Conservation (phyloP, 495 filamentous ascomycete genomes). For the Penicillium cosmopolitanum region DNA sequence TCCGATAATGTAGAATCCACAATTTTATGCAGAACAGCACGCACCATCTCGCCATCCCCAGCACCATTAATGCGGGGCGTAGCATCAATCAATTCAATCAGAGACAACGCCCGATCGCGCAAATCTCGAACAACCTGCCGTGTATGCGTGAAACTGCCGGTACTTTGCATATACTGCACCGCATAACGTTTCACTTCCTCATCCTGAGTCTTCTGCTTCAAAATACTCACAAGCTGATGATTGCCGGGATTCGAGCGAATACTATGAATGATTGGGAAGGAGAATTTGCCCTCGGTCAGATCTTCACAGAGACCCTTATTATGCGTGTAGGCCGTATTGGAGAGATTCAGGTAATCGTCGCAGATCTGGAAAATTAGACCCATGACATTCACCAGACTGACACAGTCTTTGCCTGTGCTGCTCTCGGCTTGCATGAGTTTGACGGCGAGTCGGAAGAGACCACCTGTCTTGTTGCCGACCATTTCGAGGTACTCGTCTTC, state of each 20-base stretch:
- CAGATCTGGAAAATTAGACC: constrained; percentile 95
- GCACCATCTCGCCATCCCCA: constrained; percentile 45
- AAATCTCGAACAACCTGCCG: constrained; percentile 68
- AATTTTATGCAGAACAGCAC: constrained; percentile 52
- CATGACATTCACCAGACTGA: constrained; percentile 85
- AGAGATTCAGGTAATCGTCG: constrained; percentile 95
- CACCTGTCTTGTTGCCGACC: constrained; percentile 98
- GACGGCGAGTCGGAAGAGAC: constrained; percentile 89
- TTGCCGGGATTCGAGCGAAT: constrained; percentile 82
- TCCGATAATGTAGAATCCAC: constrained; percentile 43
- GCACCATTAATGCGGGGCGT: constrained; percentile 33
- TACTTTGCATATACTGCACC: constrained; percentile 87
- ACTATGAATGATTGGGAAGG: constrained; percentile 93
- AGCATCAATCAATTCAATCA: constrained; percentile 72
- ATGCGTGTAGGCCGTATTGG: constrained; percentile 67
- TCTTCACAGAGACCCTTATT: constrained; percentile 98
- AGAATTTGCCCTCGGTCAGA: constrained; percentile 97
- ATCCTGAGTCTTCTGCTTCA: constrained; percentile 85
- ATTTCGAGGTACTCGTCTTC: constrained; percentile 99
- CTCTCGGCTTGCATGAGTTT: constrained; percentile 97
- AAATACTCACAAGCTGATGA: constrained; percentile 84
- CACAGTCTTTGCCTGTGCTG: constrained; percentile 64
- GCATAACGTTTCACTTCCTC: constrained; percentile 91
- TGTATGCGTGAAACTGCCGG: constrained; percentile 87
- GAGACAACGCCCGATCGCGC: constrained; percentile 62